Base-by-base conservation (phyloP, 805 yeast species). In the Candida bentonensis region DNA sequence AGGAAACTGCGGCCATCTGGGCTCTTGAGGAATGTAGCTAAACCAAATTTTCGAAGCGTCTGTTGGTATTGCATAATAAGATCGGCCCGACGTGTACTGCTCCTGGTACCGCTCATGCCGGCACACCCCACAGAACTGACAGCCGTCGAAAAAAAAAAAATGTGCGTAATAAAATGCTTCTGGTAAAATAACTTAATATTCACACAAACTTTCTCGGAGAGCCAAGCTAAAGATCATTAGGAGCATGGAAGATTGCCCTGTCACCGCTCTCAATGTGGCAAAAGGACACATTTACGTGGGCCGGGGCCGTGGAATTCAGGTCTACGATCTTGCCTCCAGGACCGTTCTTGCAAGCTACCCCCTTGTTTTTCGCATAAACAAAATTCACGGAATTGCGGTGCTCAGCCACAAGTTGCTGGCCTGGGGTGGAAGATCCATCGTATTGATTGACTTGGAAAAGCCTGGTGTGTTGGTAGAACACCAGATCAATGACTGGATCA, bases 401-500 rank as follows among this genome's bases (percentile, higher is more conserved):
- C 36, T 42, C 27, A 60, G 62, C 1, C 63, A 60, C 1, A 47
- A 57, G 0, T 51, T 67, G 3, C 51, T 74, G 0, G 62, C 76
- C 1, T 76, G 75, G 65, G 97, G 97, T 33, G 88, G 82, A 1
- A 69, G 84, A 46, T 82, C 94, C 1, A 66, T 83, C 41, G 63
- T 72, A 4, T 54, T 80, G 3, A 44, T 72, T 1, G 49, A 60
- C 1, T 47, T 67, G 11, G 44, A 51, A 0, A 63, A 64, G n/a
- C 44, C 65, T 3, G 53, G 61, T 13, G 43, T 49, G 22, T 20
- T 25, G 3, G 40, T 28, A n/a, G 59, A 56, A 33, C 23, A 42
- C 53, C 5, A 72, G 27, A 63, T 76, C 39, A 74, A 76, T 46
- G 96, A 89, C 60, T 88, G 97, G 96, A 77, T 92, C 43, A 70